phyloP scores from a whole-genome alignment of 192 early-diverging fungal species.

The Backusella sp. region DNA sequence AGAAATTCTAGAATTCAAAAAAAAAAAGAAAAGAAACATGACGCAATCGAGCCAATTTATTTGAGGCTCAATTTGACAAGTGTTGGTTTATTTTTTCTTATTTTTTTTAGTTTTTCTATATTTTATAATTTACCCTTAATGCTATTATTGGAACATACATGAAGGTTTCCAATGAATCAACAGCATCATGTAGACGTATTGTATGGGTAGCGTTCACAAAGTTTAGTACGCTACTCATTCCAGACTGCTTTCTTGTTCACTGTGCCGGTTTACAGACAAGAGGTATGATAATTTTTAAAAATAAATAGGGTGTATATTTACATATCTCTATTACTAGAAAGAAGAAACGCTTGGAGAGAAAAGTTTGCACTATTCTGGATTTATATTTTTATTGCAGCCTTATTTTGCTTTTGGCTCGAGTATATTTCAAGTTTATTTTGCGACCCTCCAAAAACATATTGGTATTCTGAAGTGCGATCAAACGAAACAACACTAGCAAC shows the following conservation, averaged over 20 bases:
- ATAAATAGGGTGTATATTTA: background rate
- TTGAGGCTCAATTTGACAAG: background rate
- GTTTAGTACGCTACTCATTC: constrained; percentile 16
- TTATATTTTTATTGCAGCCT: constrained; percentile 11
- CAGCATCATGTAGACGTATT: constrained; percentile 11
- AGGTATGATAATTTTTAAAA: background rate
- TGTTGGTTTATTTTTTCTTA: background rate
- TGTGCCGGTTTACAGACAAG: background rate
- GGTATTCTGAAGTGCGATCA: constrained; percentile 6
- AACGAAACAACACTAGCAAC: constrained; percentile 10
- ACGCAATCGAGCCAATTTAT: background rate
- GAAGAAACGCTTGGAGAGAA: constrained; percentile 34
- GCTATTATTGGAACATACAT: constrained; percentile 10
- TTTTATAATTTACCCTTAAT: background rate
- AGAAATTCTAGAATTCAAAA: background rate
- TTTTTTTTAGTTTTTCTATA: background rate
- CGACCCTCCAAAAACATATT: constrained; percentile 24
- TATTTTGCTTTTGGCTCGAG: constrained; percentile 38
- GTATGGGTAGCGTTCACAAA: constrained; percentile 16
- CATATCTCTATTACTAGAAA: constrained; percentile 9
- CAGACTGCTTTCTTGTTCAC: constrained; percentile 2
- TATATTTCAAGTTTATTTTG: constrained; percentile 34
- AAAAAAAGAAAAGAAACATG: background rate
- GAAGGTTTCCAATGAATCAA: constrained; percentile 9
- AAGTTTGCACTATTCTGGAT: constrained; percentile 29